A percentile compares a stretch with the other conserved stretches of the same genome.
Evolutionary conservation across 2,329 filamentous ascomycete genomes (phyloP).

Genomic region (Claviceps cyperi): DNA sequence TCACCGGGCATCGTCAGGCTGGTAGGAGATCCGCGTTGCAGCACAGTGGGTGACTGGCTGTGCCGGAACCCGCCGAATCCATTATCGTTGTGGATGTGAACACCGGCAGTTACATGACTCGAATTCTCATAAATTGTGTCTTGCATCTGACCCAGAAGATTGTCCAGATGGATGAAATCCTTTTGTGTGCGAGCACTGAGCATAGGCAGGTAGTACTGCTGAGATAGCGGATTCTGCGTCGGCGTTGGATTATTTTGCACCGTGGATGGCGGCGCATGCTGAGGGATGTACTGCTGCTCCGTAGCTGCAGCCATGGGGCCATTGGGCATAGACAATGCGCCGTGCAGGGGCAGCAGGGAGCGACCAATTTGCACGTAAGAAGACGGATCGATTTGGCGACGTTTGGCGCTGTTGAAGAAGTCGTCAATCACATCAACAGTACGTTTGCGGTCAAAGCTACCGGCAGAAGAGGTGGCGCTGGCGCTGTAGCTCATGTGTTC

Average conservation of each 20-base stretch:
- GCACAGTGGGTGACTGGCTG: slow-evolving; percentile 36
- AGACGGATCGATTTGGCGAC: slow-evolving; percentile 72
- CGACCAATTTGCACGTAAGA: slow-evolving; percentile 90
- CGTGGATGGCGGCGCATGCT: slow-evolving; percentile 23
- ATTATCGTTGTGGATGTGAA: slow-evolving; percentile 64
- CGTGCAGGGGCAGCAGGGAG: slow-evolving; percentile 69
- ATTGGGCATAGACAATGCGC: slow-evolving; percentile 48
- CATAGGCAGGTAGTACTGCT: slow-evolving; percentile 80
- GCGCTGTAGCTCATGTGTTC: slow-evolving; percentile 52
- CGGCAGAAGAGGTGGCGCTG: slow-evolving; percentile 15
- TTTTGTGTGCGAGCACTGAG: slow-evolving; percentile 82
- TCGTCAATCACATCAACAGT: slow-evolving; percentile 81
- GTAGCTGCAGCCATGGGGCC: slow-evolving; percentile 26
- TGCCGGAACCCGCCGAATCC: slow-evolving; percentile 42
- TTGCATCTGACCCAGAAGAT: slow-evolving; percentile 91
- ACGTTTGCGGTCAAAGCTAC: slow-evolving; percentile 62
- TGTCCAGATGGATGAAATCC: slow-evolving; percentile 85
- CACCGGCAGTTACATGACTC: slow-evolving; percentile 64
- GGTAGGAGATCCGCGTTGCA: slow-evolving; percentile 21
- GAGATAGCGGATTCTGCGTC: slow-evolving; percentile 41
- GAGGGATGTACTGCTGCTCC: slow-evolving; percentile 38
- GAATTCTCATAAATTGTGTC: slow-evolving; percentile 90
- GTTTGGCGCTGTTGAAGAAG: slow-evolving; percentile 88
- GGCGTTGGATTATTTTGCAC: slow-evolving; percentile 42
- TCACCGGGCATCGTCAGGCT: slow-evolving; percentile 21